phyloP scores from a whole-genome alignment of 495 filamentous ascomycete species.

The Patellaria atrata region DNA sequence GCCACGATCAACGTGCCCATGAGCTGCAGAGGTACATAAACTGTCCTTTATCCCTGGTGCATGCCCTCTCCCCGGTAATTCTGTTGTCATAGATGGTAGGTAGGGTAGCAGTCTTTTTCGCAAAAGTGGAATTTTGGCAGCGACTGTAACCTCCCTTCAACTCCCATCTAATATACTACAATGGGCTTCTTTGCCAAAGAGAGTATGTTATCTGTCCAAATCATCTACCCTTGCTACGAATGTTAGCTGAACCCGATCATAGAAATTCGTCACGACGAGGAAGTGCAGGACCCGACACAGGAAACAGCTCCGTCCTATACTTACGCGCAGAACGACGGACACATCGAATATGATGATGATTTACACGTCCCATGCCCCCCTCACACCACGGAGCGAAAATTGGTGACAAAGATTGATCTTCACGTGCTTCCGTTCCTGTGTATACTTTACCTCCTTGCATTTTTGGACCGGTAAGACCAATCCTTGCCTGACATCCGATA shows the following conservation, averaged over 20 bases:
- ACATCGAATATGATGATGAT: conserved; percentile 14
- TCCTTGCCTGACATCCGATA: no score
- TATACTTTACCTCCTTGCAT: conserved; percentile 73
- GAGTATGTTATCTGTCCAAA: no score
- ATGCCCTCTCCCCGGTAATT: no score
- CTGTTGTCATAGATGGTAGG: no score
- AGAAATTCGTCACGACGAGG: background rate
- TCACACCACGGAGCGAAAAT: conserved; percentile 54
- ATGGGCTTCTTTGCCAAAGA: conserved; percentile 9
- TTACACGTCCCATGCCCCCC: conserved; percentile 31
- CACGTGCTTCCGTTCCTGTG: conserved; percentile 70
- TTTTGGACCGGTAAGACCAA: conserved; percentile 56
- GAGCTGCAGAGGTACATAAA: no score
- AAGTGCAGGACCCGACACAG: background rate
- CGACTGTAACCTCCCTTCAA: background rate
- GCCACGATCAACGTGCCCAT: no score
- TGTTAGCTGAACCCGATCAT: no score
- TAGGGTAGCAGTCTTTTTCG: no score
- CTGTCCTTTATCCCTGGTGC: no score
- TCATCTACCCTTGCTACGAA: no score
- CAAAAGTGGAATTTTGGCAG: no score
- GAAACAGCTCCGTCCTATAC: conserved; percentile 6
- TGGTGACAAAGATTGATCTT: conserved; percentile 66
- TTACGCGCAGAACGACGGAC: conserved; percentile 4
- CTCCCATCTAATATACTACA: background rate